A percentile compares a stretch with the other conserved stretches of the same genome.
Conservation (phyloP, 768 basidiomycete genomes). For the Boletales sp. region DNA sequence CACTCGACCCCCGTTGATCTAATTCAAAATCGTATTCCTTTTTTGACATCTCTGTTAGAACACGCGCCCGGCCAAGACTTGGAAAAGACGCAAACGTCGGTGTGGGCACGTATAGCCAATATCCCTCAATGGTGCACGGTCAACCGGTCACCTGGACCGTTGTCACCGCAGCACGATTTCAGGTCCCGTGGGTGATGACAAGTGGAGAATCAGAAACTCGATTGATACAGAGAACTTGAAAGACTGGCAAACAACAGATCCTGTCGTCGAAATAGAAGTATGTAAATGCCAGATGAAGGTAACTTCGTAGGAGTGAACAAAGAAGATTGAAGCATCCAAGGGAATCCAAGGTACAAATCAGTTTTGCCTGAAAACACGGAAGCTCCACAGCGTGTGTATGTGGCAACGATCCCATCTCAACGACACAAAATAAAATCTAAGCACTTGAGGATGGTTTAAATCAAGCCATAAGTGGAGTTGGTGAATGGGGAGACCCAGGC, state of each 20-base stretch:
- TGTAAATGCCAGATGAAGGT: too few species aligned
- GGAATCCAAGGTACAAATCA: background rate
- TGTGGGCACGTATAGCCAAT: slow-evolving; percentile 10
- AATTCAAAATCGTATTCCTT: background rate
- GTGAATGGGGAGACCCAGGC: background rate
- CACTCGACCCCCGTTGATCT: too few species aligned
- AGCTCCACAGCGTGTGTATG: too few species aligned
- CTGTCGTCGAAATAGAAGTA: too few species aligned
- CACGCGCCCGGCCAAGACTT: background rate
- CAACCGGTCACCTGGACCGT: background rate
- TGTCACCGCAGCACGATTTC: background rate
- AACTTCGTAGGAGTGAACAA: too few species aligned
- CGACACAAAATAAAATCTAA: slow-evolving; percentile 10
- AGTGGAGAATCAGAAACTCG: too few species aligned
- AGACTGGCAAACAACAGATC: too few species aligned
- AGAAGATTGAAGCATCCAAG: background rate
- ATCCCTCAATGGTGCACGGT: background rate
- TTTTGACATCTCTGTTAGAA: background rate
- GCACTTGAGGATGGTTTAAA: slow-evolving; percentile 9
- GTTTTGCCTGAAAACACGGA: too few species aligned
- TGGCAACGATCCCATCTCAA: background rate
- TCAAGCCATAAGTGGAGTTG: background rate
- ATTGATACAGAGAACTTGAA: too few species aligned
- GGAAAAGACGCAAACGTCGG: background rate
- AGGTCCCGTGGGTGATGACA: background rate